Base-by-base conservation (phyloP, 169 alveolate species). In the Toxoplasma gondii region DNA sequence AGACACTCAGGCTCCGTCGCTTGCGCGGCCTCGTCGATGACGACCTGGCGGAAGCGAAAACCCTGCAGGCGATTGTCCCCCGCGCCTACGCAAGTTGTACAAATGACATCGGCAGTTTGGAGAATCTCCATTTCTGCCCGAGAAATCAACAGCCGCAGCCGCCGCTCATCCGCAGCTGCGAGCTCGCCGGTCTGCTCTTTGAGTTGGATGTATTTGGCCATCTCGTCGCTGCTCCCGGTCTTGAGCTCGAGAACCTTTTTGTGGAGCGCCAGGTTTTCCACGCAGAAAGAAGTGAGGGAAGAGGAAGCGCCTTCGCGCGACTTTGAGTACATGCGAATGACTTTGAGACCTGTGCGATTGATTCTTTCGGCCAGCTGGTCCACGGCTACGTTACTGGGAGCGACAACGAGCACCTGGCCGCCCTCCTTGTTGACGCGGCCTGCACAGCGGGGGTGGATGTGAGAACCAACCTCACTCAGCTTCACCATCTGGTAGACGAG, bases 11-110 rank as follows among this genome's bases (percentile, higher is more conserved):
- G 98, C 96, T 98, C 99, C n/a, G 98, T 97, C 39, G 99, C 99
- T 96, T 99, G 98, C 10, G 99, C 98, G 49, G 99, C 99, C 96
- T 99, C 99, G 96, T 99, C 99, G 43, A 99, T 97, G 83, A 99
- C 95, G 38, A 99, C 99, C 91, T 97, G 98, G 86, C 97, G 96
- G 95, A 98, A 98, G 93, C 98, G 96, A 88, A 97, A 97, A 81
- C 91, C 96, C 95, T 97, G 97, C 94, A 99, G 96, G 88, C 99
- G 97, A 41, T 97, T 97, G 95, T 99, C 99, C 91, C 98, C 98
- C 17, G 99, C 98, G 24, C 99, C 98, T 16, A 98, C 98, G 95
- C 99, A 98, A 38, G 99, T 97, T 43, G 98, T 94, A 82, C 97
- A 97, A 34, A 97, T 82, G 38, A 74, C 93, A 54, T 93, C 81